These are phyloP conservation scores for Pythium dissimile DNA, from an alignment of 352 stramenopile species.

Conservation along the genomic window DNA sequence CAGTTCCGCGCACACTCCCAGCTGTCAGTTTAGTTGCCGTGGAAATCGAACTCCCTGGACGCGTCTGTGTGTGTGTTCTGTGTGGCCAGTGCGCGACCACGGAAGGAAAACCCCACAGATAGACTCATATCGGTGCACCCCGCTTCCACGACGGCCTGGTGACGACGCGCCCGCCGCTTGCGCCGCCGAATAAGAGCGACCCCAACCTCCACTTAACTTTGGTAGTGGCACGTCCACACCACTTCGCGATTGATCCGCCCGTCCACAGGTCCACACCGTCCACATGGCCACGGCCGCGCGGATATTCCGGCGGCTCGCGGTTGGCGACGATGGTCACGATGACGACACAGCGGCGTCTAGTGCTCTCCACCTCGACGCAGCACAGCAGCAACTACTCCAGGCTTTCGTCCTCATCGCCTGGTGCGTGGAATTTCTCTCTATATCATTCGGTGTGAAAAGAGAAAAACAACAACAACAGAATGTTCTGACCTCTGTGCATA, in stretches of 20 bases:
- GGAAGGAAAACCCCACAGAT: neutral
- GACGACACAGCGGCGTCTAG: neutral
- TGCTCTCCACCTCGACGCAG: neutral
- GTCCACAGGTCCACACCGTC: neutral
- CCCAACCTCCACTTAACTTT: neutral
- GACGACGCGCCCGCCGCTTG: too few species aligned
- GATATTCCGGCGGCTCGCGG: conserved; percentile 40
- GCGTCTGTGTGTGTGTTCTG: too few species aligned
- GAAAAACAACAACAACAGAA: too few species aligned
- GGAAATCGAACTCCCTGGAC: too few species aligned
- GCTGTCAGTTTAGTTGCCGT: too few species aligned
- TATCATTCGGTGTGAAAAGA: conserved; percentile 1
- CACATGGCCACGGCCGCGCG: neutral
- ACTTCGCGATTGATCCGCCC: too few species aligned
- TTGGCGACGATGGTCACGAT: neutral
- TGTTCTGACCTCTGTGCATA: neutral
- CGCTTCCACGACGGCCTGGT: too few species aligned
- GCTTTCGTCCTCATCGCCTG: conserved; percentile 19
- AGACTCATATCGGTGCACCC: too few species aligned
- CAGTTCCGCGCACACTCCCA: neutral
- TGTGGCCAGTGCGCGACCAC: conserved; percentile 4
- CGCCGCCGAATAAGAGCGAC: too few species aligned
- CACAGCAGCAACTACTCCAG: conserved; percentile 17
- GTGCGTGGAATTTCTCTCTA: neutral
- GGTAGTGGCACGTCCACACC: neutral